These are phyloP conservation scores for Ceratonia siliqua DNA, from an alignment of 306 rosid species.

Conservation along the genomic window DNA sequence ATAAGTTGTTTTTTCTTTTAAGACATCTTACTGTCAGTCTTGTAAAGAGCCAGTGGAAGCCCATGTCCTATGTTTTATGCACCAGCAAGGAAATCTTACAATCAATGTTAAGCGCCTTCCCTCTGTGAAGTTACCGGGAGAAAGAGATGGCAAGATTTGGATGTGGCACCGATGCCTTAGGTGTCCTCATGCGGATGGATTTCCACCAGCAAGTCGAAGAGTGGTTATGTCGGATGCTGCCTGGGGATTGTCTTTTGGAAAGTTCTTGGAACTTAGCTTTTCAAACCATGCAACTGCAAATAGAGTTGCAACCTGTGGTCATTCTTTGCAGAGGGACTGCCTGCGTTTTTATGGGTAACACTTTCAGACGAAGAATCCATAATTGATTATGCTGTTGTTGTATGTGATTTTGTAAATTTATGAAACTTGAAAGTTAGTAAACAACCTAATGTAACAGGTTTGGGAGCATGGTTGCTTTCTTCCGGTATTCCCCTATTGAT, in stretches of 20 bases:
- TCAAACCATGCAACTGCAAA: slow-evolving; percentile 77
- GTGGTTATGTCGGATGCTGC: slow-evolving; percentile 82
- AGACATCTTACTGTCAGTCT: slow-evolving; percentile 52
- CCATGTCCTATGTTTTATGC: slow-evolving; percentile 63
- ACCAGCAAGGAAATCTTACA: slow-evolving; percentile 71
- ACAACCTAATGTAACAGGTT: slow-evolving; percentile 44
- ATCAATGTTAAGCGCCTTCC: slow-evolving; percentile 62
- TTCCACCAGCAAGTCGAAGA: slow-evolving; percentile 75
- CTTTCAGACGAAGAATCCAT: background rate
- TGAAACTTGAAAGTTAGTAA: slow-evolving; percentile 10
- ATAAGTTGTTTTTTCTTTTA: slow-evolving; percentile 11
- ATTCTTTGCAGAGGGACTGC: slow-evolving; percentile 73
- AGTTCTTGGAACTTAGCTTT: slow-evolving; percentile 75
- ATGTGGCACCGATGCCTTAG: slow-evolving; percentile 80
- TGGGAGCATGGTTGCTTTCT: slow-evolving; percentile 72
- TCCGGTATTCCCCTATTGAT: slow-evolving; percentile 63
- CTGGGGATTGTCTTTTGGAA: slow-evolving; percentile 80
- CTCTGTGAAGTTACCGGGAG: slow-evolving; percentile 59
- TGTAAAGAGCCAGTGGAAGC: slow-evolving; percentile 61
- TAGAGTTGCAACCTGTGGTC: slow-evolving; percentile 71
- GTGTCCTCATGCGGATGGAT: slow-evolving; percentile 63
- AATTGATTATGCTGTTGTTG: background rate
- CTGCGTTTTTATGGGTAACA: slow-evolving; percentile 71
- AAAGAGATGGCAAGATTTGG: slow-evolving; percentile 71
- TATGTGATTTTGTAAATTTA: background rate